Evolutionary conservation across 2,329 filamentous ascomycete genomes (phyloP).

Genomic region (Exophiala lecanii-corni): DNA sequence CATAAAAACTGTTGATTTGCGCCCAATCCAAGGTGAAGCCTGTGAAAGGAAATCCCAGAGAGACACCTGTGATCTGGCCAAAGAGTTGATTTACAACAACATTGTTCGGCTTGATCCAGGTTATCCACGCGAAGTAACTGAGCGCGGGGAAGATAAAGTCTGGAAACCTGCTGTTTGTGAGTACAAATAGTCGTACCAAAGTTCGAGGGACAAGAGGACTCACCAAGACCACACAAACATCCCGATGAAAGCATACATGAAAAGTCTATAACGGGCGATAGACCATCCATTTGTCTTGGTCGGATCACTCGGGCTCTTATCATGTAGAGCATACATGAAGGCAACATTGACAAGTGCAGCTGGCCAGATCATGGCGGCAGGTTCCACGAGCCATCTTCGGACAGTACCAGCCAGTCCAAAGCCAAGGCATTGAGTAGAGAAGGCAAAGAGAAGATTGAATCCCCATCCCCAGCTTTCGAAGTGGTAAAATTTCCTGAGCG

Average conservation of each 20-base stretch:
- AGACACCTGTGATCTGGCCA: slow-evolving; percentile 58
- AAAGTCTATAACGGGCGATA: slow-evolving; percentile 61
- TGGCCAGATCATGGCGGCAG: slow-evolving; percentile 66
- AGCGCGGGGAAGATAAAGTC: slow-evolving; percentile 62
- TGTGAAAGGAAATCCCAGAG: slow-evolving; percentile 62
- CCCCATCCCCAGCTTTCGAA: slow-evolving; percentile 27
- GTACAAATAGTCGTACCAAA: neutral
- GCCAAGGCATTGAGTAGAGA: slow-evolving; percentile 51
- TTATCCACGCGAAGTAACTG: slow-evolving; percentile 62
- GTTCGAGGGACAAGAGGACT: neutral
- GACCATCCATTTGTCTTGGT: slow-evolving; percentile 55
- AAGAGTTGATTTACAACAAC: slow-evolving; percentile 34
- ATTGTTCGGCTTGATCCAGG: slow-evolving; percentile 63
- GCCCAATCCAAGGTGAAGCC: slow-evolving; percentile 53
- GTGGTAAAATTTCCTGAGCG: slow-evolving; percentile 14
- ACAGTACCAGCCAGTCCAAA: slow-evolving; percentile 58
- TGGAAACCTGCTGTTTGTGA: slow-evolving; percentile 41
- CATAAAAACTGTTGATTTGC: slow-evolving; percentile 29
- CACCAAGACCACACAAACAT: slow-evolving; percentile 58
- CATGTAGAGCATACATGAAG: slow-evolving; percentile 65
- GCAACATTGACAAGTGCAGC: slow-evolving; percentile 59
- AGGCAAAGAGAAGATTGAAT: slow-evolving; percentile 27
- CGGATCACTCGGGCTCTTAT: slow-evolving; percentile 40
- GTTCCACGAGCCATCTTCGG: slow-evolving; percentile 57
- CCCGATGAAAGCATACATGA: slow-evolving; percentile 50